Evolutionary conservation across 1,284 basidiomycete species (phyloP).

Genomic region (Cerioporus squamosus): DNA sequence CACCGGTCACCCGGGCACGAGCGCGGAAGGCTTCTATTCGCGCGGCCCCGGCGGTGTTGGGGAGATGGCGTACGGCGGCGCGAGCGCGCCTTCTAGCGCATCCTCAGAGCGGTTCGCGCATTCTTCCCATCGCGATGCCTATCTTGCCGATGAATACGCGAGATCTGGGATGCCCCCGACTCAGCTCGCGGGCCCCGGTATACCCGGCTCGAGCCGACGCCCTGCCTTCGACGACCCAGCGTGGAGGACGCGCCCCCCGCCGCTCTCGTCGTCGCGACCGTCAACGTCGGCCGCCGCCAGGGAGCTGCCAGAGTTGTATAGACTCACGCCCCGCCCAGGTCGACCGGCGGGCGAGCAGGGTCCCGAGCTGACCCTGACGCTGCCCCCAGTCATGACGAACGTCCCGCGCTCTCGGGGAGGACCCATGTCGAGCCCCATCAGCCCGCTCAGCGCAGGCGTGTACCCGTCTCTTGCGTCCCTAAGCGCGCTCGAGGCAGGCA

Average conservation of each 20-base stretch:
- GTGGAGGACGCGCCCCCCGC: slow-evolving; percentile 15
- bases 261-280: slow-evolving; percentile 20
- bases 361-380: slow-evolving; percentile 17
- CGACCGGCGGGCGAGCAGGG: slow-evolving; percentile 21
- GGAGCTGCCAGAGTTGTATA: slow-evolving; percentile 25
- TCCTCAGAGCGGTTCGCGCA: slow-evolving; percentile 18
- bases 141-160: slow-evolving; percentile 23
- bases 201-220: slow-evolving; percentile 50
- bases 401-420: slow-evolving; percentile 11
- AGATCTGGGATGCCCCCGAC: slow-evolving; percentile 20
- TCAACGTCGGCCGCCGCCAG: slow-evolving; percentile 24
- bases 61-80: slow-evolving; percentile 21
- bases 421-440: slow-evolving; percentile 12
- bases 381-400: slow-evolving; percentile 21
- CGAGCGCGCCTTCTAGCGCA: slow-evolving; percentile 22
- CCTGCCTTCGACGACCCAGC: slow-evolving; percentile 16
- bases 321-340: slow-evolving; percentile 19
- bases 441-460: slow-evolving; percentile 10
- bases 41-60: slow-evolving; percentile 12
- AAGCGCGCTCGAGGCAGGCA: slow-evolving; percentile 17
- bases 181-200: slow-evolving; percentile 62
- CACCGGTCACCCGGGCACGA: slow-evolving; percentile 13
- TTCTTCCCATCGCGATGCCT: slow-evolving; percentile 21
- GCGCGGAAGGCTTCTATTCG: slow-evolving; percentile 14
- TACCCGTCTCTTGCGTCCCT: slow-evolving; percentile 25